Percentiles rank a stretch among this genome's conserved stretches.
Evolutionary conservation across 352 stramenopile species (phyloP).

Genomic region (Phytopythium cucurbitacearum): DNA sequence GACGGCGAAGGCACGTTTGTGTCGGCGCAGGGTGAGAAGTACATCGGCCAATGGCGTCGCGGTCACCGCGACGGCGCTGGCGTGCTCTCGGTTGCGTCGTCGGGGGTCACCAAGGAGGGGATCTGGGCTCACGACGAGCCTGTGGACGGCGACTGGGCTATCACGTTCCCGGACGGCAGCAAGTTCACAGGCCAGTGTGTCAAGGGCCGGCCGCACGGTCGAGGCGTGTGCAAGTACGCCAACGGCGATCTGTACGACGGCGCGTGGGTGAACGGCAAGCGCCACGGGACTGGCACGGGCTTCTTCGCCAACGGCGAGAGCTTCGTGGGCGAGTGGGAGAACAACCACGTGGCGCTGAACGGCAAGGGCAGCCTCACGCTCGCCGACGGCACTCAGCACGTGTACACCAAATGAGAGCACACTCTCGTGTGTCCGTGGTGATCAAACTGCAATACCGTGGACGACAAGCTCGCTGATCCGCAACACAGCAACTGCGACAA

Average conservation of each 20-base stretch:
- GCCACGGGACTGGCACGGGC: constrained; percentile 59
- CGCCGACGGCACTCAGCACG: constrained; percentile 66
- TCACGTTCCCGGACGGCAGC: constrained; percentile 67
- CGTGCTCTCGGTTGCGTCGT: constrained; percentile 33
- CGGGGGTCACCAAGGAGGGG: constrained; percentile 64
- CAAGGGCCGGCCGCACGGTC: constrained; percentile 56
- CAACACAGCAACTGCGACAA: no score
- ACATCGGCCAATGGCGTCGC: constrained; percentile 62
- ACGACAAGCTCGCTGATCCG: no score
- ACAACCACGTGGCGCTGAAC: constrained; percentile 79
- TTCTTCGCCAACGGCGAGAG: constrained; percentile 72
- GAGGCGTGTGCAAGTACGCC: constrained; percentile 75
- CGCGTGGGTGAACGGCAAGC: constrained; percentile 76
- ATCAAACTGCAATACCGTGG: no score
- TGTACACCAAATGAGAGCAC: constrained; percentile 39
- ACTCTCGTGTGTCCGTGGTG: no score
- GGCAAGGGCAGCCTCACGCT: constrained; percentile 65
- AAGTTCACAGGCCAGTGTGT: constrained; percentile 73
- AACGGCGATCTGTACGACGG: constrained; percentile 84
- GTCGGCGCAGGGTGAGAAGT: constrained; percentile 49
- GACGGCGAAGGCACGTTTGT: constrained; percentile 66
- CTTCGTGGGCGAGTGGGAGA: constrained; percentile 75
- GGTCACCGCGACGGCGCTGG: constrained; percentile 50
- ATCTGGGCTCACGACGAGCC: constrained; percentile 50
- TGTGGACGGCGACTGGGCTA: constrained; percentile 70